These are phyloP conservation scores for Metschnikowia borealis DNA, from an alignment of 805 yeast species.

Conservation along the genomic window DNA sequence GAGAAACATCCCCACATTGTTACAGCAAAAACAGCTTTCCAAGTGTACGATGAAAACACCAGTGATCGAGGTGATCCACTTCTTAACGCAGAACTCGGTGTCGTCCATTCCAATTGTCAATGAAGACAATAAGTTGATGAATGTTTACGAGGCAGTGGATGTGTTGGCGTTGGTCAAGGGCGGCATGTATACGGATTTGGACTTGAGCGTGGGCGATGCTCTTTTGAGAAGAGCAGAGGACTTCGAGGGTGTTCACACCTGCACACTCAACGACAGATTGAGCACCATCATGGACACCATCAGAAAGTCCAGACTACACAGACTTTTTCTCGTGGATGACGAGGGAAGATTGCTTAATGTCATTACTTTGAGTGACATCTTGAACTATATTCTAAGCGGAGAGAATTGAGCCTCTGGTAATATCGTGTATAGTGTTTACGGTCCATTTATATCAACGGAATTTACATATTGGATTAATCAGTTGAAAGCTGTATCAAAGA, in stretches of 20 bases:
- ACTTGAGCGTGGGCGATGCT: constrained; percentile 93
- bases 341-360: constrained; percentile 75
- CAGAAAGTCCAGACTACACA: constrained; percentile 82
- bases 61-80: constrained; percentile 86
- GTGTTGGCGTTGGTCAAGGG: constrained; percentile 90
- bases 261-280: constrained; percentile 80
- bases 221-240: constrained; percentile 90
- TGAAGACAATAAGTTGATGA: constrained; percentile 60
- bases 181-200: constrained; percentile 86
- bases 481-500: too few relatives aligned
- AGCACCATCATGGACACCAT: constrained; percentile 91
- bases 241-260: constrained; percentile 96
- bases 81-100: constrained; percentile 73
- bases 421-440: neutral
- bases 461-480: neutral
- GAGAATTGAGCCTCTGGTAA: constrained; percentile 28
- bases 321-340: constrained; percentile 90
- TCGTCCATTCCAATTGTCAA: constrained; percentile 93
- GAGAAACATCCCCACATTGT: constrained; percentile 62
- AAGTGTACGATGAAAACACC: constrained; percentile 89
- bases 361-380: constrained; percentile 85
- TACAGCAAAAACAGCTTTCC: constrained; percentile 50
- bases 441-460: neutral
- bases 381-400: constrained; percentile 74
- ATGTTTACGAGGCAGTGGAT: constrained; percentile 95